These are phyloP conservation scores for Protea cynaroides DNA, from an alignment of 164 flowering plant species.

Conservation along the genomic window DNA sequence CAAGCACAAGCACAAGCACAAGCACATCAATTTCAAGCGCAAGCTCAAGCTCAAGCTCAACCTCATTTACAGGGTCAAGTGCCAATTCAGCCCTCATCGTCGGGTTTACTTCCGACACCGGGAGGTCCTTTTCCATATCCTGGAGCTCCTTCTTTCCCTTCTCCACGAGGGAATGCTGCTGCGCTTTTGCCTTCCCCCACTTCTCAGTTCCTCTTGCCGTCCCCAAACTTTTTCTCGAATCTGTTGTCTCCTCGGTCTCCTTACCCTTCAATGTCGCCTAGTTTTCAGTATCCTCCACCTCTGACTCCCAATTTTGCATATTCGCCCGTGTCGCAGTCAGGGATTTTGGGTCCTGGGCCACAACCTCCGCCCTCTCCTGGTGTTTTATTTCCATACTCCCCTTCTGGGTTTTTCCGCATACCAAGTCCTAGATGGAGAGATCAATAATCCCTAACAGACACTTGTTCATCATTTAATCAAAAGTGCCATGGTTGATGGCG, in stretches of 20 bases:
- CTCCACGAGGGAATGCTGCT: slow-evolving; percentile 51
- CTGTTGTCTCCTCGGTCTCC: slow-evolving; percentile 57
- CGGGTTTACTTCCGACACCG: slow-evolving; percentile 64
- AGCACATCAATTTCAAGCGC: slow-evolving; percentile 14
- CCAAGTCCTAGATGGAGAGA: slow-evolving; percentile 89
- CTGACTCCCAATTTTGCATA: slow-evolving; percentile 63
- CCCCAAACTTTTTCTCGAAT: slow-evolving; percentile 60
- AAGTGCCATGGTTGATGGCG: slow-evolving; percentile 1
- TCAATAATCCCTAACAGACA: slow-evolving; percentile 19
- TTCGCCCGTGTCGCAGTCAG: slow-evolving; percentile 52
- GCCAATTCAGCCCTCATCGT: slow-evolving; percentile 21
- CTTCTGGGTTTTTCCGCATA: slow-evolving; percentile 66
- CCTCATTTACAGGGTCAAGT: neutral
- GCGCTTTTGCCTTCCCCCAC: slow-evolving; percentile 78
- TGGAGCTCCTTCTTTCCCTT: slow-evolving; percentile 32
- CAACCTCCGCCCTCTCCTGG: slow-evolving; percentile 83
- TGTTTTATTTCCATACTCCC: slow-evolving; percentile 60
- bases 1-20: neutral
- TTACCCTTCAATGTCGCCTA: slow-evolving; percentile 78
- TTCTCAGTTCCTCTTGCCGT: slow-evolving; percentile 73
- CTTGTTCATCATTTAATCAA: slow-evolving; percentile 1
- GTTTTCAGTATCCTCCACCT: slow-evolving; percentile 63
- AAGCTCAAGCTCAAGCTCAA: slow-evolving; percentile 2
- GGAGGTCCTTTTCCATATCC: neutral
- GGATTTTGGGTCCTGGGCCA: slow-evolving; percentile 93